A percentile compares a stretch with the other conserved stretches of the same genome.
phyloP scores from a whole-genome alignment of 1,284 basidiomycete species.

The Fomitopsis pinicola region DNA sequence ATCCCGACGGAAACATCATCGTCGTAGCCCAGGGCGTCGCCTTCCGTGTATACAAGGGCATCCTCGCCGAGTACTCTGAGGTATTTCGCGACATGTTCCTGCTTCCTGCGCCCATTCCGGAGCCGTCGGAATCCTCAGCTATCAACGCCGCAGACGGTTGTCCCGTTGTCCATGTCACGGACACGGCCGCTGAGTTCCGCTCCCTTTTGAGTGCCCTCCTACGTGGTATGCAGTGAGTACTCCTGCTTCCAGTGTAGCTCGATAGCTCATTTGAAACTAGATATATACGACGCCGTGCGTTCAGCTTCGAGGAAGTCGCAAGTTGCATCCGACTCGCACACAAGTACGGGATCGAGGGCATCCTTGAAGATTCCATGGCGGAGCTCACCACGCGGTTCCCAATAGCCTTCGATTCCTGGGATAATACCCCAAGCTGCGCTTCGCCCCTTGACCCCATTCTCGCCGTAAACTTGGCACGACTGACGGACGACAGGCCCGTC shows the following conservation, averaged over 20 bases:
- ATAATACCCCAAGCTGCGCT: not conserved
- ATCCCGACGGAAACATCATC: conserved; percentile 16
- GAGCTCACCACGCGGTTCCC: not conserved
- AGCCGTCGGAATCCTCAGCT: not conserved
- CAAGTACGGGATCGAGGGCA: not conserved
- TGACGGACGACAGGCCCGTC: not conserved
- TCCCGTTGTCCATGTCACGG: not conserved
- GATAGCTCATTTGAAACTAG: not conserved
- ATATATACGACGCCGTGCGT: not conserved
- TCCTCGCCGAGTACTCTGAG: not conserved
- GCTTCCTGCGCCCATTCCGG: conserved; percentile 14
- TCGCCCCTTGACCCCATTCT: not conserved
- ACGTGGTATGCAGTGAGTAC: not conserved
- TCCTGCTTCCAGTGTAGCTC: not conserved
- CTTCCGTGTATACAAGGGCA: conserved; percentile 15
- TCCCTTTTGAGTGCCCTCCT: not conserved
- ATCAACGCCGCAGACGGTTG: not conserved
- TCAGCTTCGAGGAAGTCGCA: not conserved
- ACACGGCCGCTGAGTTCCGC: not conserved
- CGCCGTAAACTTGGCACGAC: not conserved
- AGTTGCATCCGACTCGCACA: not conserved
- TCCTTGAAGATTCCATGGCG: no score
- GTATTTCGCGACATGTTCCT: conserved; percentile 16
- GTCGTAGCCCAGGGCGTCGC: conserved; percentile 11
- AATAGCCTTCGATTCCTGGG: not conserved